phyloP scores from a whole-genome alignment of 345 rosid species.

The Acer negundo region DNA sequence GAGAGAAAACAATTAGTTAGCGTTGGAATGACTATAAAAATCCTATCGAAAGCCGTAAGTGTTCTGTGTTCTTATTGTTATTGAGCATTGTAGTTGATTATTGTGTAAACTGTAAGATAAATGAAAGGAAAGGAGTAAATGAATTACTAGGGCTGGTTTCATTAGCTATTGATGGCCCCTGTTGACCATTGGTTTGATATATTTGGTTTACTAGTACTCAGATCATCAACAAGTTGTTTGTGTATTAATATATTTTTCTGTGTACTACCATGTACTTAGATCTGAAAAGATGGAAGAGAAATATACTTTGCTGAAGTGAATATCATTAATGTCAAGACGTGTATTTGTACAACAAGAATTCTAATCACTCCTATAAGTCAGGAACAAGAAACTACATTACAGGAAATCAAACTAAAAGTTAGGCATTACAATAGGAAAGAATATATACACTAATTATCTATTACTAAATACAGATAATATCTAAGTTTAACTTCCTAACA shows the following conservation, averaged over 20 bases:
- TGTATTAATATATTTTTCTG: neutral
- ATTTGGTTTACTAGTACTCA: constrained; percentile 21
- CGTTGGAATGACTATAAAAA: neutral
- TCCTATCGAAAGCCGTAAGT: neutral
- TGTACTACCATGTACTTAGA: constrained; percentile 39
- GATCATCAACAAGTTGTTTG: constrained; percentile 72
- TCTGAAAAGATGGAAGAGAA: too few species aligned
- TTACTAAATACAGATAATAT: too few species aligned
- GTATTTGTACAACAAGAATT: too few species aligned
- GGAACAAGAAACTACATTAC: too few species aligned
- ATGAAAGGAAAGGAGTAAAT: neutral
- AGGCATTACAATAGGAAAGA: too few species aligned
- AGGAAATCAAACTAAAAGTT: too few species aligned
- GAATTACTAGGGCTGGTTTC: neutral
- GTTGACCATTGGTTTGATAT: neutral
- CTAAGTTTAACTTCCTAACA: too few species aligned
- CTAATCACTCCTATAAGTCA: too few species aligned
- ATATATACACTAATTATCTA: too few species aligned
- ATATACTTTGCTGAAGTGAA: too few species aligned
- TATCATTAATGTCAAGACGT: too few species aligned
- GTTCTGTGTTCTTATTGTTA: neutral
- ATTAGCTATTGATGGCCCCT: neutral
- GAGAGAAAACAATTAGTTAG: neutral
- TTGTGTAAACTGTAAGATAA: neutral
- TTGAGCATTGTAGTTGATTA: neutral